Evolutionary conservation across 2,329 filamentous ascomycete genomes (phyloP).

Genomic region (Fonsecaea erecta): DNA sequence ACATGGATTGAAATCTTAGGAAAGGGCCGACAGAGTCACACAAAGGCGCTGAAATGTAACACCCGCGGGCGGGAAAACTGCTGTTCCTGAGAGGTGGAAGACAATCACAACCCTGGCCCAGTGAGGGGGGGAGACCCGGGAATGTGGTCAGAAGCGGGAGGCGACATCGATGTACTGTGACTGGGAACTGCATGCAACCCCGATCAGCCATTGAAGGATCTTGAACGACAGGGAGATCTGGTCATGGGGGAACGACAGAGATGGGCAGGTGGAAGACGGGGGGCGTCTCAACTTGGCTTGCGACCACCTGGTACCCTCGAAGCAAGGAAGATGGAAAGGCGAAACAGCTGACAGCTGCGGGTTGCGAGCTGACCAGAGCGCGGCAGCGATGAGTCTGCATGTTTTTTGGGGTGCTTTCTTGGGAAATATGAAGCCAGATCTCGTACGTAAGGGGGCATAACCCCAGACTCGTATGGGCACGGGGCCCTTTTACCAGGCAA

Average conservation of each 20-base stretch:
- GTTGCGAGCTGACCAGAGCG: not conserved
- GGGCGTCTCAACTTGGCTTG: not conserved
- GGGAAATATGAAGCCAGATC: not conserved
- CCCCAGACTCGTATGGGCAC: not conserved
- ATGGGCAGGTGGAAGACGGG: not conserved
- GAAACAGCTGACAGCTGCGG: slow-evolving; percentile 4
- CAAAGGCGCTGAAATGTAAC: slow-evolving; percentile 7
- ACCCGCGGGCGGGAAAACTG: slow-evolving; percentile 14
- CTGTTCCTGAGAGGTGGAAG: slow-evolving; percentile 17
- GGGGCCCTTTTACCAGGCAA: too few species aligned
- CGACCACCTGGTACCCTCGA: not conserved
- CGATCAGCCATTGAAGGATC: not conserved
- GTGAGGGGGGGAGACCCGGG: slow-evolving; percentile 21
- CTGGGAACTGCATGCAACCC: slow-evolving; percentile 5
- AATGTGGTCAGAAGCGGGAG: slow-evolving; percentile 21
- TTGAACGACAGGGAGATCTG: slow-evolving; percentile 2
- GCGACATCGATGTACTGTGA: slow-evolving; percentile 12
- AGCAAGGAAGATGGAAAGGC: not conserved
- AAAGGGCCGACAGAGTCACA: slow-evolving; percentile 4
- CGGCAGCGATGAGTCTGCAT: not conserved
- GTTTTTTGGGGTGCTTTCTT: not conserved
- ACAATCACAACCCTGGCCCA: not conserved
- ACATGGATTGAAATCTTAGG: slow-evolving; percentile 1
- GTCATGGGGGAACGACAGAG: not conserved
- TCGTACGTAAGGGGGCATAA: not conserved